Evolutionary conservation across 1,284 basidiomycete genomes (phyloP).

Genomic region (Irpex sp.): DNA sequence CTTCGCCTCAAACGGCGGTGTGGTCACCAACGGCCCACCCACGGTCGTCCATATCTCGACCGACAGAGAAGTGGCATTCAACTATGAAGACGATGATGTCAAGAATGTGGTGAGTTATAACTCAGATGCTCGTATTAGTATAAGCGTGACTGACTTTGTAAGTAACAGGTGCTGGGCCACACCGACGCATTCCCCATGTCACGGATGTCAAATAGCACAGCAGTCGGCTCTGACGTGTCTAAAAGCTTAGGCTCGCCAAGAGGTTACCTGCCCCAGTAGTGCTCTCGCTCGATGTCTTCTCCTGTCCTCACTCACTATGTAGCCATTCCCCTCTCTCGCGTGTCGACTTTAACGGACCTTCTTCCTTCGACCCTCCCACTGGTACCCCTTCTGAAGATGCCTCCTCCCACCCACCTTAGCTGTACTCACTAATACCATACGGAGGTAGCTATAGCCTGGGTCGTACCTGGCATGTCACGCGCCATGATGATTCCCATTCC

Average conservation of each 20-base stretch:
- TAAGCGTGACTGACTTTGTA: too few relatives aligned
- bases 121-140: neutral
- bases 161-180: neutral
- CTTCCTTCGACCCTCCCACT: neutral
- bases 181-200: neutral
- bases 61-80: neutral
- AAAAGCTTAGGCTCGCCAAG: neutral
- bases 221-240: neutral
- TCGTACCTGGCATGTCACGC: neutral
- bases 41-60: neutral
- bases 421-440: neutral
- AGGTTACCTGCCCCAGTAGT: neutral
- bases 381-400: neutral
- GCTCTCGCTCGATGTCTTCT: neutral
- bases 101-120: neutral
- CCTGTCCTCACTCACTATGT: neutral
- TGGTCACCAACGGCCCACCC: neutral
- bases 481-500: neutral
- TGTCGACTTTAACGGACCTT: neutral
- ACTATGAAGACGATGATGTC: neutral
- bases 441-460: neutral
- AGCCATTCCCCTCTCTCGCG: neutral
- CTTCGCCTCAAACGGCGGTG: neutral
- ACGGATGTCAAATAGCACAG: neutral
- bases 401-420: neutral